Base-by-base conservation (phyloP, 176 grass and related monocot species). In the Stipa capillata region DNA sequence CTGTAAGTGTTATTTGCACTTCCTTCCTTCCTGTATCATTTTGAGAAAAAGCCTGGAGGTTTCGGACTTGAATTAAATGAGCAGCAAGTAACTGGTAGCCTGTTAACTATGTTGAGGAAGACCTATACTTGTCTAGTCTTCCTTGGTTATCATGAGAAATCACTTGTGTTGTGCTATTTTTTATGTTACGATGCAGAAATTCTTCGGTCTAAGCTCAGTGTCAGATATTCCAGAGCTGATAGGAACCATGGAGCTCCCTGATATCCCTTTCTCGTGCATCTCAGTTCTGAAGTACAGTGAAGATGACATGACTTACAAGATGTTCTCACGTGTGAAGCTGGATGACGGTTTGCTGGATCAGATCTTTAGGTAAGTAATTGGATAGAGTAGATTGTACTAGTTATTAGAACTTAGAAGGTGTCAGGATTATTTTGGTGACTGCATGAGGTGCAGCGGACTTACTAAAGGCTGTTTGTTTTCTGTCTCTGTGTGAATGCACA, bases 201-300 rank as follows among this genome's bases (percentile, higher is more conserved):
- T 88, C 82, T 98, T 98, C 20, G 95, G 95, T 16, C 57, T 90
- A 33, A 83, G 80, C 48, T 94, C 77, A 8, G 87, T 76, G 58
- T 87, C 81, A 44, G 81, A 89, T 69, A 85, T 98, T 78, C 95
- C 92, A 27, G 44, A 94, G 61, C 79, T 98, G 23, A 85, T 98
- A 24, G 95, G 87, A 60, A 98, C 95, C 17, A 32, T 98, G 52
- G 95, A 98, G 81, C 72, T 90, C 41, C 82, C 91, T n/a, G 69
- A 87, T 67, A 84, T 94, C 81, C 92, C 95, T 45, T 98, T 98
- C 84, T 94, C 92, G 1, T 74, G 65, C 54, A 84, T 98, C 54
- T 92, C 89, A 52, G 73, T 98, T 49, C 82, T 89, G 53, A 94
- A 86, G 76, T 90, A 97, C 13, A 60, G 73, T 7, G 80, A 94